phyloP scores from a whole-genome alignment of 2,329 filamentous ascomycete genomes.

The Penicillium sp. region DNA sequence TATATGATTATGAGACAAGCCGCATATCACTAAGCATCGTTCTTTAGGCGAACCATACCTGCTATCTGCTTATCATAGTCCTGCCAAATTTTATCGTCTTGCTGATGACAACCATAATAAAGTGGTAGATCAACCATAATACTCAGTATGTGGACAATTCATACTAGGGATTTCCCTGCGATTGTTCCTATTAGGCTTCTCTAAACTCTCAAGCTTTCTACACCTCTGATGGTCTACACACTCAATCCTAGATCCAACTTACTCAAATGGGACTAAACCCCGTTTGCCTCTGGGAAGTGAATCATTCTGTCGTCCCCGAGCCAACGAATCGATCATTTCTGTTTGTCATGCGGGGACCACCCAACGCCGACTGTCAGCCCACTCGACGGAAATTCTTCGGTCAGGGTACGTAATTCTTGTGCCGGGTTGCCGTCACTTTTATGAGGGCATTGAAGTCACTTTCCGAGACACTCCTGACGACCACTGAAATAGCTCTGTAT shows the following conservation, averaged over 20 bases:
- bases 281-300: slow-evolving; percentile 2
- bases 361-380: slow-evolving; percentile 16
- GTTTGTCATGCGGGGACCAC: slow-evolving; percentile 1
- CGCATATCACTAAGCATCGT: background rate
- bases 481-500: too few species aligned
- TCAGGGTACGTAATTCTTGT: too few species aligned
- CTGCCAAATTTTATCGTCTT: slow-evolving; percentile 1
- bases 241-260: background rate
- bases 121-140: background rate
- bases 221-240: too few species aligned
- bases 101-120: background rate
- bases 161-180: background rate
- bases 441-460: background rate
- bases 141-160: background rate
- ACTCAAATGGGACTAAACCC: slow-evolving; percentile 1
- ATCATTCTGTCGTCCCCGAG: background rate
- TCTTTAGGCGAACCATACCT: background rate
- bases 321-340: background rate
- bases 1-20: too few species aligned
- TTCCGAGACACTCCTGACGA: too few species aligned
- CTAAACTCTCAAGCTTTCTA: background rate
- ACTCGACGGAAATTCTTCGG: slow-evolving; percentile 15
- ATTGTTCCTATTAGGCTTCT: background rate
- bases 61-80: background rate
- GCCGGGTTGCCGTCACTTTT: background rate